phyloP scores from a whole-genome alignment of 169 alveolate species.

The Plasmodium billcollinsi region DNA sequence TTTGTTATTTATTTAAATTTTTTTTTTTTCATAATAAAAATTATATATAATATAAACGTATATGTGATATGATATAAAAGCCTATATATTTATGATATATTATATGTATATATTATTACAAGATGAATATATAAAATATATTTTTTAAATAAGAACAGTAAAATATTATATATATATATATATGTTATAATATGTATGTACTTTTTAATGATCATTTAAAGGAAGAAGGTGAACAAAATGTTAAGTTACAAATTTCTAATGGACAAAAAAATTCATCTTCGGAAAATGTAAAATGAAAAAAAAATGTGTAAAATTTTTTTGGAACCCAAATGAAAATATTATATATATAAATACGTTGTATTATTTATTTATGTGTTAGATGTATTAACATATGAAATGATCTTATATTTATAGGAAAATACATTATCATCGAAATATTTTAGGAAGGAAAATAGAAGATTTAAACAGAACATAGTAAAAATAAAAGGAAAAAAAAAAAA shows the following conservation, averaged over 20 bases:
- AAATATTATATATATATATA: slow-evolving; percentile 2
- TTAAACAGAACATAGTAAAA: slow-evolving; percentile 63
- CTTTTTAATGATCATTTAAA: slow-evolving; percentile 64
- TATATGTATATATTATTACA: background rate
- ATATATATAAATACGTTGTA: no score
- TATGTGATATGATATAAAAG: background rate
- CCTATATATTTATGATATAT: background rate
- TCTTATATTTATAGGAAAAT: slow-evolving; percentile 37
- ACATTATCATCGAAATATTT: slow-evolving; percentile 61
- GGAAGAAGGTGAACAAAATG: slow-evolving; percentile 35
- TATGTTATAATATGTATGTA: slow-evolving; percentile 35
- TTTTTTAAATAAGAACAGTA: no score
- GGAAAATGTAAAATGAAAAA: slow-evolving; percentile 32
- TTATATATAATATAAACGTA: background rate
- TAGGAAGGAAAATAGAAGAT: slow-evolving; percentile 58
- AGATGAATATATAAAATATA: background rate
- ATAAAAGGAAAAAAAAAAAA: no score
- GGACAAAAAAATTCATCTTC: slow-evolving; percentile 42
- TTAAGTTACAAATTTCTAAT: background rate
- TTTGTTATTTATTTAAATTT: no score
- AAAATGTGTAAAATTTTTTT: background rate
- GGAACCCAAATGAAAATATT: no score
- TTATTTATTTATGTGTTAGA: no score
- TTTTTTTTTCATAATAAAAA: no score
- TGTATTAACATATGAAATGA: background rate